Evolutionary conservation across 2,329 filamentous ascomycete species (phyloP).

Genomic region (Clarireedia hainanense): DNA sequence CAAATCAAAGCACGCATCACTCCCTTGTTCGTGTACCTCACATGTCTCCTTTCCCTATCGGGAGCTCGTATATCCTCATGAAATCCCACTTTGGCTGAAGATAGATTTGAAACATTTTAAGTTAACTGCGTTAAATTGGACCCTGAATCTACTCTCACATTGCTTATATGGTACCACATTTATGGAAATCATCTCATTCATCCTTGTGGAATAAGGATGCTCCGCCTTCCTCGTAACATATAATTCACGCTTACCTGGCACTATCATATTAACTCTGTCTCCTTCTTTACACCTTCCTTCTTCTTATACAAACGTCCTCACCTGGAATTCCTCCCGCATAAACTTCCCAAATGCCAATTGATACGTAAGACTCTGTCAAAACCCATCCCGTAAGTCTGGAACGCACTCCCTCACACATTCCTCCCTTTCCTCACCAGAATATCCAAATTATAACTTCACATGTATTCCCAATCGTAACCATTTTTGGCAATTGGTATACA

Average conservation of each 20-base stretch:
- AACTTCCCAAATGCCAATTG: not conserved
- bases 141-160: not conserved
- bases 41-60: not conserved
- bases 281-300: not conserved
- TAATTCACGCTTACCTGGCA: not conserved
- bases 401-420: not conserved
- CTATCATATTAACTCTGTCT: not conserved
- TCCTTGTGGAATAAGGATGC: not conserved
- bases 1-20: not conserved
- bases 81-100: no score
- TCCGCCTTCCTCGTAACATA: not conserved
- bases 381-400: constrained; percentile 3
- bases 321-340: not conserved
- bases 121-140: not conserved
- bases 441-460: not conserved
- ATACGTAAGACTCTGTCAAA: not conserved
- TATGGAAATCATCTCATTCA: not conserved
- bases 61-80: not conserved
- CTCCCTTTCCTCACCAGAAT: constrained; percentile 6
- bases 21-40: not conserved
- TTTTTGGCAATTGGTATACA: constrained; percentile 1
- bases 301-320: not conserved
- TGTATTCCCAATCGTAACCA: not conserved
- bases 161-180: not conserved
- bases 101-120: not conserved